Evolutionary conservation across 495 filamentous ascomycete genomes (phyloP).

Genomic region (Barbatosphaeria neglecta): DNA sequence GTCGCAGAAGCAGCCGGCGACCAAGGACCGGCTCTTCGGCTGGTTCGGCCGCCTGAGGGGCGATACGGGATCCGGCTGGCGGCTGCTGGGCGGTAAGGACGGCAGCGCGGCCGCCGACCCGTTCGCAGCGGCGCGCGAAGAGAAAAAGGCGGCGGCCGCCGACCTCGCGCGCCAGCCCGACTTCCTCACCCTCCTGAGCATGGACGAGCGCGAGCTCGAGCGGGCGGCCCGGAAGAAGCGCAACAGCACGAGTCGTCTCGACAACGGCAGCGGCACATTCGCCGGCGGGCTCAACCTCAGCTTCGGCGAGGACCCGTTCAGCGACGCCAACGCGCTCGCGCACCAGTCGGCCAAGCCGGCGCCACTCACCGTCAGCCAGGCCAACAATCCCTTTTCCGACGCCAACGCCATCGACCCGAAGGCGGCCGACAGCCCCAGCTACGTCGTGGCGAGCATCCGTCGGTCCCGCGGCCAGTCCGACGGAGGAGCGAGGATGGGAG

Average conservation of each 20-base stretch:
- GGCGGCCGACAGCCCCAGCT: slow-evolving; percentile 17
- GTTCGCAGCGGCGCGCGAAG: slow-evolving; percentile 10
- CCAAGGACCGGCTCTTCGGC: slow-evolving; percentile 23
- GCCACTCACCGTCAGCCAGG: slow-evolving; percentile 17
- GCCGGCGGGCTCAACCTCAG: slow-evolving; percentile 27
- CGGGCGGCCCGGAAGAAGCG: slow-evolving; percentile 15
- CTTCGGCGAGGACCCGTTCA: slow-evolving; percentile 30
- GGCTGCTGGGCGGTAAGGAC: slow-evolving; percentile 9
- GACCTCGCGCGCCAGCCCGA: slow-evolving; percentile 20
- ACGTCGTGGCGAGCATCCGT: slow-evolving; percentile 27
- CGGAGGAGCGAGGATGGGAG: no score
- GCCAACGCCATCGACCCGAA: slow-evolving; percentile 18
- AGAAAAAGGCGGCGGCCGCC: slow-evolving; percentile 6
- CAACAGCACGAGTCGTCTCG: slow-evolving; percentile 13
- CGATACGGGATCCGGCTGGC: slow-evolving; percentile 23
- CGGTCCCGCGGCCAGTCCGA: slow-evolving; percentile 34
- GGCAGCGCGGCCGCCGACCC: slow-evolving; percentile 6
- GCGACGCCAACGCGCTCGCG: slow-evolving; percentile 28
- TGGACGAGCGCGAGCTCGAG: slow-evolving; percentile 24
- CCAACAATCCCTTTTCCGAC: slow-evolving; percentile 34
- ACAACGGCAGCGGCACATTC: slow-evolving; percentile 19
- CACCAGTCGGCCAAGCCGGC: slow-evolving; percentile 25
- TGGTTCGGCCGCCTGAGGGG: slow-evolving; percentile 31
- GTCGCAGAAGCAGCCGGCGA: slow-evolving; percentile 5
- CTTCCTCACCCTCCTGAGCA: slow-evolving; percentile 24